A percentile compares a stretch with the other conserved stretches of the same genome.
These are phyloP conservation scores for Thuja plicata DNA, from an alignment of 83 land plant genomes.

Conservation along the genomic window DNA sequence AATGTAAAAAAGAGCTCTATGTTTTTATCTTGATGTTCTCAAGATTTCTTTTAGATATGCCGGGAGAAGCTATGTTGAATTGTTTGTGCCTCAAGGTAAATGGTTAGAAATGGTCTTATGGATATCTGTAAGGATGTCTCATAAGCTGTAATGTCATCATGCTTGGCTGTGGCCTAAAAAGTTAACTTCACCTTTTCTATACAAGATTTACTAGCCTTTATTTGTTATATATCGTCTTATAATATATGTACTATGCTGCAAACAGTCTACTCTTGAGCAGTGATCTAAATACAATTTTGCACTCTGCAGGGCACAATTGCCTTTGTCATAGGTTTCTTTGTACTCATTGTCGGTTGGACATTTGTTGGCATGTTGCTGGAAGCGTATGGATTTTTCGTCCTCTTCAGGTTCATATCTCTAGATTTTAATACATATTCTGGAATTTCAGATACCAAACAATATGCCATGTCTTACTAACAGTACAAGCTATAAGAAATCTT, in stretches of 20 bases:
- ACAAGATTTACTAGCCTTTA: background rate
- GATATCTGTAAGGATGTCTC: background rate
- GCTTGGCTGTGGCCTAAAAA: background rate
- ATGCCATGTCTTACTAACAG: background rate
- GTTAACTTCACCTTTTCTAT: background rate
- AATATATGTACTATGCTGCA: background rate
- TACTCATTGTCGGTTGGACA: slow-evolving; percentile 95
- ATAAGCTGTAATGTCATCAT: background rate
- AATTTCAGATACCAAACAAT: background rate
- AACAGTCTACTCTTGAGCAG: background rate
- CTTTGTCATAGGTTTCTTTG: slow-evolving; percentile 81
- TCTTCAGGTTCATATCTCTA: slow-evolving; percentile 67
- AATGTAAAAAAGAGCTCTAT: no score
- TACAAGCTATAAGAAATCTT: background rate
- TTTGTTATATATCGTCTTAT: no score
- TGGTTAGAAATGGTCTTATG: background rate
- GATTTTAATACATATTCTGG: background rate
- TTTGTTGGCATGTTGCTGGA: slow-evolving; percentile 90
- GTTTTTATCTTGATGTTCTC: background rate
- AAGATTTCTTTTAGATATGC: background rate
- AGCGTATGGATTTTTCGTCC: slow-evolving; percentile 91
- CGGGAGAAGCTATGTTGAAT: no score
- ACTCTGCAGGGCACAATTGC: slow-evolving; percentile 80
- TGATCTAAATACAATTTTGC: background rate
- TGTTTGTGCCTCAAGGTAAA: background rate